Percentiles rank a stretch among this genome's conserved stretches.
Evolutionary conservation across 208 protist species (phyloP).

Genomic region (Leishmania guyanensis): DNA sequence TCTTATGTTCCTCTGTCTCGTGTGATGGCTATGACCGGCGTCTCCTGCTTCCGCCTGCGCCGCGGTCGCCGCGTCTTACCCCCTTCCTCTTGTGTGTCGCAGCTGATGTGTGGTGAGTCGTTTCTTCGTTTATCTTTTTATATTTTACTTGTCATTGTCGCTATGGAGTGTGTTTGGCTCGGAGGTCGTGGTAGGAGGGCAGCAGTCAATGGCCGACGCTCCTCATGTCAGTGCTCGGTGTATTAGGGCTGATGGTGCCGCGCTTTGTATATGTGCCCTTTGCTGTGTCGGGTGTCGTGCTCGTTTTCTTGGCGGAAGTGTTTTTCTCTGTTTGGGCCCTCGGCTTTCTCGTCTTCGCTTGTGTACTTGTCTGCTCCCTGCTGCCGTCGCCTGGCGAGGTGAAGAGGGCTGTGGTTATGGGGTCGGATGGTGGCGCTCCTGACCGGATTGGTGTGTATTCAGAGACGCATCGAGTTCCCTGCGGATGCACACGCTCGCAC

Average conservation of each 20-base stretch:
- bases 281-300: no score
- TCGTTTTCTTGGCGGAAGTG: no score
- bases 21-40: not conserved
- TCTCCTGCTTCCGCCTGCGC: no score
- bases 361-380: not conserved
- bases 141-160: not conserved
- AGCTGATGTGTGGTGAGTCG: not conserved
- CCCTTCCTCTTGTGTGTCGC: no score
- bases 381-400: not conserved
- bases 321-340: no score
- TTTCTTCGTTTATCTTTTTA: not conserved
- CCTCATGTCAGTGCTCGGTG: no score
- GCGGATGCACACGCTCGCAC: not conserved
- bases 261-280: no score
- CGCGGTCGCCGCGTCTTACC: no score
- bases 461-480: not conserved
- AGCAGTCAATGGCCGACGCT: no score
- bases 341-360: not conserved
- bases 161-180: not conserved
- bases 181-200: no score
- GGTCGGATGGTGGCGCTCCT: not conserved
- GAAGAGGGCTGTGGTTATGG: not conserved
- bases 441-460: not conserved
- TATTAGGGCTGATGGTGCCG: no score
- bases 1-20: not conserved